phyloP scores from a whole-genome alignment of 176 grass and related monocot species.

The Leersia perrieri region DNA sequence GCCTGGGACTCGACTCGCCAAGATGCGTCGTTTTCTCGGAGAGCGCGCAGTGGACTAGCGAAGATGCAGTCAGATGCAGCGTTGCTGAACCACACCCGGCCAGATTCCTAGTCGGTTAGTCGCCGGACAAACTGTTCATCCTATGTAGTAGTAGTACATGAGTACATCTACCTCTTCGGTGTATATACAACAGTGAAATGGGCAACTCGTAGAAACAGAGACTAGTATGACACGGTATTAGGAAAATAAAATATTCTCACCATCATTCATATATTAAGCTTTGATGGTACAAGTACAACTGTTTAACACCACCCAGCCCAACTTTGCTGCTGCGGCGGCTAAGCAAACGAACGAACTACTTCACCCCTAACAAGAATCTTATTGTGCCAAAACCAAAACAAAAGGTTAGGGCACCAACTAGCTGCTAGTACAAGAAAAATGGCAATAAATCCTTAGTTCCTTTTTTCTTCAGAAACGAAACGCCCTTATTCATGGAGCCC shows the following conservation, averaged over 20 bases:
- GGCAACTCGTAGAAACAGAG: background rate
- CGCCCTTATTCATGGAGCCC: conserved; percentile 52
- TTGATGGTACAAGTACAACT: background rate
- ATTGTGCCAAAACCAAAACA: conserved; percentile 3
- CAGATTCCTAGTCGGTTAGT: conserved; percentile 40
- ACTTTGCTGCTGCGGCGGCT: background rate
- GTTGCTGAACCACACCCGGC: background rate
- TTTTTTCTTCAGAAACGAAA: background rate
- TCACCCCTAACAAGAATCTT: background rate
- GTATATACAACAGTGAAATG: no score
- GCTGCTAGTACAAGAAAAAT: background rate
- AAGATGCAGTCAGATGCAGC: conserved; percentile 29
- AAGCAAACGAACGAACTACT: background rate
- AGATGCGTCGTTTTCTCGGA: conserved; percentile 31
- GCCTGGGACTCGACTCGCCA: background rate
- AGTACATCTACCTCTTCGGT: no score
- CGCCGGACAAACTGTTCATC: conserved; percentile 5
- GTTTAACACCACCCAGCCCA: background rate
- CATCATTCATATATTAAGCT: background rate
- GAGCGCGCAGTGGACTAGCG: background rate
- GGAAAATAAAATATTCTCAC: background rate
- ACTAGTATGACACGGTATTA: background rate
- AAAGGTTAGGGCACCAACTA: background rate
- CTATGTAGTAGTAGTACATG: no score
- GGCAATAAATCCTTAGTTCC: background rate